Base-by-base conservation (phyloP, 2,329 filamentous ascomycete genomes). In the Tolypocladium pustulatum region DNA sequence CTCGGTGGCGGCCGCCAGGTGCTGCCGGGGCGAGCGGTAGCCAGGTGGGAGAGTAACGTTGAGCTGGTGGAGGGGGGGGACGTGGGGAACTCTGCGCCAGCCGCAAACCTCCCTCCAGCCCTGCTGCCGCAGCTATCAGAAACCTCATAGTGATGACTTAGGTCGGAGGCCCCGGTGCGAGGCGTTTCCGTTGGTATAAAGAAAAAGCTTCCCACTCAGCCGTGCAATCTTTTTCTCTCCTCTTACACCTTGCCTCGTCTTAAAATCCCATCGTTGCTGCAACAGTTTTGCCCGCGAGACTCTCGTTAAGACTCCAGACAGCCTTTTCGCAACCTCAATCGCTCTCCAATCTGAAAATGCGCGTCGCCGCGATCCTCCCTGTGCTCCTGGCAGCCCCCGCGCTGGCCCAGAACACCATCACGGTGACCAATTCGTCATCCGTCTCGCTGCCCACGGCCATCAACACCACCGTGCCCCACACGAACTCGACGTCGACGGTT, bases 331-430 rank as follows among this genome's bases (percentile, higher is more conserved):
- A 4, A 27, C 22, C 20, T 56, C 54, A 13, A 22, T 30, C 37
- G 25, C 20, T 46, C 54, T 32, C 6, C 22, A 46, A 40, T n/a
- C 25, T 55, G 59, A 63, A 58, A 57, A 66, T 66, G 64, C 64
- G 64, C 57, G 57, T 58, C 58, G 58, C 57, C 22, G 43, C 61
- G 46, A 41, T 59, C 36, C 15, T 65, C 59, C 54, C 61, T 25
- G 58, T 60, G 56, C 34, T 58, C 60, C 57, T 66, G 59, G 65
- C 65, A 36, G 55, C 46, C 20, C 58, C 57, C 15, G 55, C 54
- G 34, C 46, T 59, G n/a, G 37, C 57, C 20, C 57, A 58, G 30
- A 43, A 32, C 13, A 32, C 25, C 2, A 3, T 43, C n/a, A n/a
- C 37, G 20, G 40, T 53, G 54, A 38, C 32, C 43, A 32, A 49